Evolutionary conservation across 495 filamentous ascomycete genomes (phyloP).

Genomic region (Chaetomium fimeti): DNA sequence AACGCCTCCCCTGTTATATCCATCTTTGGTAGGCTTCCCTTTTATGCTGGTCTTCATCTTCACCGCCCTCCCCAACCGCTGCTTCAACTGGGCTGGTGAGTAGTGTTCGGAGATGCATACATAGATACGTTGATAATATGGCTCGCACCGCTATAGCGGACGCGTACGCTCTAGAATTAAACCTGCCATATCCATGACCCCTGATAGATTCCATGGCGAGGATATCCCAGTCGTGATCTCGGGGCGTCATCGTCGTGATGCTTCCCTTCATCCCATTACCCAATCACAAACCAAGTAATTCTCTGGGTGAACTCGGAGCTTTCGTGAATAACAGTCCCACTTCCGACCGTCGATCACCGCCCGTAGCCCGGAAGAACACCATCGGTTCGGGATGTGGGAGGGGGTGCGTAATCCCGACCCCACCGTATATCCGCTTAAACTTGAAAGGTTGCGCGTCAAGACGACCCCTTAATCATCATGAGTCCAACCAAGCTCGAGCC

Average conservation of each 20-base stretch:
- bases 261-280: not conserved
- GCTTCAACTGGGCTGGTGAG: too few relatives aligned
- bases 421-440: not conserved
- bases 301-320: not conserved
- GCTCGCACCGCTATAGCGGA: not conserved
- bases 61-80: too few relatives aligned
- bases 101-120: too few relatives aligned
- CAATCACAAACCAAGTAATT: not conserved
- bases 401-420: not conserved
- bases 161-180: not conserved
- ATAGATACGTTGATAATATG: not conserved
- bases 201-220: not conserved
- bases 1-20: too few relatives aligned
- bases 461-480: not conserved
- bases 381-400: slow-evolving; percentile 7
- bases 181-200: not conserved
- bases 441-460: slow-evolving; percentile 3
- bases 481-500: not conserved
- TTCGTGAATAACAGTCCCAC: not conserved
- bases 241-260: not conserved
- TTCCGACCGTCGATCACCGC: not conserved
- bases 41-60: too few relatives aligned
- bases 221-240: not conserved
- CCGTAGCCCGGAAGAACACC: not conserved
- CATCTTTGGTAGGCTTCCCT: too few relatives aligned